Conservation (phyloP, 1,284 basidiomycete species). For the Cryptococcus sp. region DNA sequence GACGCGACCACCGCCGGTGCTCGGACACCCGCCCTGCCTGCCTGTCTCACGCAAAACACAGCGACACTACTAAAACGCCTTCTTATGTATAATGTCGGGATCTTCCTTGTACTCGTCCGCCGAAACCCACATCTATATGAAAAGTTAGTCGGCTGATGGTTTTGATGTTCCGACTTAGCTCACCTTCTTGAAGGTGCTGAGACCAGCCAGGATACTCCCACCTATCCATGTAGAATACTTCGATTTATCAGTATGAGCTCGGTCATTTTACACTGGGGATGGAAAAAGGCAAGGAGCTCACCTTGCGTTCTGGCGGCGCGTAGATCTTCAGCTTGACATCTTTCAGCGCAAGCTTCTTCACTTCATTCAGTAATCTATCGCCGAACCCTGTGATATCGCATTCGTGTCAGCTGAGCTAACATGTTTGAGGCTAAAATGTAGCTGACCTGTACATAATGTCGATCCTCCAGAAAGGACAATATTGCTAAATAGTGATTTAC, state of each 20-base stretch:
- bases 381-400: slow-evolving; percentile 71
- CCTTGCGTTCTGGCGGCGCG: slow-evolving; percentile 96
- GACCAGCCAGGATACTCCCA: slow-evolving; percentile 89
- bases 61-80: slow-evolving; percentile 41
- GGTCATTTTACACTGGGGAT: too few relatives aligned
- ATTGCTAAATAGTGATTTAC: slow-evolving; percentile 94
- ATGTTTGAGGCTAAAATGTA: background rate
- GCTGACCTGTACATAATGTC: slow-evolving; percentile 82
- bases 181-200: slow-evolving; percentile 98
- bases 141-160: too few relatives aligned
- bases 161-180: slow-evolving; percentile 14
- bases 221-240: slow-evolving; percentile 98
- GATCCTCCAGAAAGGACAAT: slow-evolving; percentile 96
- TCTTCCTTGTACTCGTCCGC: slow-evolving; percentile 99
- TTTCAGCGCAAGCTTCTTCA: slow-evolving; percentile 93
- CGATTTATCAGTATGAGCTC: background rate
- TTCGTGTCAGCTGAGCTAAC: slow-evolving; percentile 15
- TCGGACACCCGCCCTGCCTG: background rate
- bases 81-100: slow-evolving; percentile 87
- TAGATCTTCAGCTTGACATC: slow-evolving; percentile 99
- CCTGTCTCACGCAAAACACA: too few relatives aligned
- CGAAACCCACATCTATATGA: slow-evolving; percentile 89
- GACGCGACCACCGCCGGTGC: background rate
- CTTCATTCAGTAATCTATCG: slow-evolving; percentile 90
- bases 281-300: slow-evolving; percentile 19